Evolutionary conservation across 169 alveolate species (phyloP), one percentile per base, ranked within the genome.

Genomic region (Cryptosporidium viatorum): DNA sequence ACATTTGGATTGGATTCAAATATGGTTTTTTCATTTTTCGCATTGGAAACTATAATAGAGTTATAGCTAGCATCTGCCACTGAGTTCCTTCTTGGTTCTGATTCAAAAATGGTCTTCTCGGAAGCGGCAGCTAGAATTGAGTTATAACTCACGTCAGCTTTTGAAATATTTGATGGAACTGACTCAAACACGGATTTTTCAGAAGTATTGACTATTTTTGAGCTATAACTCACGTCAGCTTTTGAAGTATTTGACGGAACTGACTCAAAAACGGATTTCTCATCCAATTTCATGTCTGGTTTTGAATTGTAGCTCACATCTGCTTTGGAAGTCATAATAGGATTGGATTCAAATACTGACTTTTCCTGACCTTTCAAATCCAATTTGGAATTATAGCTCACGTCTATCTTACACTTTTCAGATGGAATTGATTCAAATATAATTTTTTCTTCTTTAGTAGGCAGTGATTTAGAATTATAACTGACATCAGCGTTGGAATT

Each of bases 401-500:
- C 71, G 21, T 73, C 86, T 33, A 70, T 52, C 39, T n/a, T 31
- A 9, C 70, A 55, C 6, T 37, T 31, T 6, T 55, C 70, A 3
- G 51, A n/a, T 16, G 86, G 86, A 51, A 31, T 5, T 29, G 70
- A 73, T 21, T 73, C 86, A 26, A 31, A 73, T 31, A 55, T 9
- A 31, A 62, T 12, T 29, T 73, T 73, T 39, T 73, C 86, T n/a
- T 73, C 71, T 41, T 2, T 58, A 8, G 14, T 35, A 29, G 43
- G 26, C 18, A 6, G 41, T 26, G 43, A 16, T 51, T 71, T 71
- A n/a, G 85, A 71, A 29, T 58, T 51, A 26, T 73, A 73, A 2
- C 70, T 59, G 51, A 21, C 71, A 41, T 73, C 86, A 23, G 86
- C 86, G 12, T 18, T 73, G 1, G 86, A 73, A 29, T 52, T 41